Base-by-base conservation (phyloP, 345 rosid genomes). In the Trapa incisa region DNA sequence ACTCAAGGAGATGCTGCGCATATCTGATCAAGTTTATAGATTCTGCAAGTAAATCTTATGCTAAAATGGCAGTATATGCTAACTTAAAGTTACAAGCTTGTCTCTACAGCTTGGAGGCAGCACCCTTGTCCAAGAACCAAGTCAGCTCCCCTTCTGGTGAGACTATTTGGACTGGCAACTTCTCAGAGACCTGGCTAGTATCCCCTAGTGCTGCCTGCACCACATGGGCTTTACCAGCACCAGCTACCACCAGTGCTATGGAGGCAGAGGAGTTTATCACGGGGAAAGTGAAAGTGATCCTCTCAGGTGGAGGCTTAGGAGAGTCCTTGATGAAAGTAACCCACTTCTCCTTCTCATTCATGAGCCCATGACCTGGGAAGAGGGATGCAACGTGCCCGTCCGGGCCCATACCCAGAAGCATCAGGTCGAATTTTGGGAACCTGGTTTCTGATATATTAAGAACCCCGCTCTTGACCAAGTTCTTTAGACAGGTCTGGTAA, bases 361-460 rank as follows among this genome's bases (percentile, higher is more conserved):
- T 66, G 37, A 90, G 89, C 36, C 75, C 77, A 57, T 93, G 96
- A 47, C 92, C 90, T 0, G 96, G 98, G 73, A 90, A 90, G 4
- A 88, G 73, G 0, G 98, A 93, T 3, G 98, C 97, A 9, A 93
- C 80, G 0, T 93, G 97, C 10, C 98, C 98, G 74, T 92, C 96
- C 2, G 98, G 93, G 0, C 98, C 98, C 91, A 89, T 84, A 37
- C 98, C 98, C 0, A 92, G 79, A 74, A 89, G 91, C 84, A 84
- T 79, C 67, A 89, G 80, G 77, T 93, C 97, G 33, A 93, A 93
- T 69, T 82, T 85, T 0, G 98, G 97, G 56, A 90, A 77, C 57
- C 87, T 90, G 6, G 73, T 83, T 2, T 84, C 65, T 17, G 97
- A 92, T 53, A 66, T 37, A 0, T 66, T 75, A 58, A 92, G 42